Conservation (phyloP, 163 green algal species). For the Coccomyxa subellipsoidea region DNA sequence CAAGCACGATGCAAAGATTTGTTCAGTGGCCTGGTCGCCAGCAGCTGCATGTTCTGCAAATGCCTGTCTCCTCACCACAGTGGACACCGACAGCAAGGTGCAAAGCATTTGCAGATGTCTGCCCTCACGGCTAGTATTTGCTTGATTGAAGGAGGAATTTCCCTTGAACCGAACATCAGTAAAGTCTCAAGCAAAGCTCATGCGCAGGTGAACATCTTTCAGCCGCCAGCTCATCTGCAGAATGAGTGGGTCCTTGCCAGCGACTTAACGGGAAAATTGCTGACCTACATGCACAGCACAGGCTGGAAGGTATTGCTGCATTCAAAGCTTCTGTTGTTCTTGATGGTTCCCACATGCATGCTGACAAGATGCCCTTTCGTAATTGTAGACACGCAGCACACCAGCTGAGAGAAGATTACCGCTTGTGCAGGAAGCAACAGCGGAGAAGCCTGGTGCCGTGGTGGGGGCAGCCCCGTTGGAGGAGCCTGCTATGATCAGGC, state of each 20-base stretch:
- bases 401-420: no score
- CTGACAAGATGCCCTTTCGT: no score
- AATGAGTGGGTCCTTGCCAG: neutral
- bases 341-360: no score
- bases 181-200: neutral
- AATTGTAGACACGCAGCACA: no score
- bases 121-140: neutral
- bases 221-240: neutral
- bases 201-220: neutral
- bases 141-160: no score
- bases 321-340: no score
- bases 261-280: neutral
- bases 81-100: neutral
- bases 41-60: neutral
- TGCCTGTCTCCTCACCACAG: neutral
- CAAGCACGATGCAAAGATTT: neutral
- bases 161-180: no score
- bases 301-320: neutral
- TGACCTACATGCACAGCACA: neutral
- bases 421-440: neutral
- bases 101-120: neutral
- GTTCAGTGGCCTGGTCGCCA: neutral
- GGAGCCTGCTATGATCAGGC: neutral
- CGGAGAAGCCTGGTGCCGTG: neutral
- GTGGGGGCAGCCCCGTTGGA: neutral